Evolutionary conservation across 1,284 basidiomycete species (phyloP).

Genomic region (Puccinia brachypodii): DNA sequence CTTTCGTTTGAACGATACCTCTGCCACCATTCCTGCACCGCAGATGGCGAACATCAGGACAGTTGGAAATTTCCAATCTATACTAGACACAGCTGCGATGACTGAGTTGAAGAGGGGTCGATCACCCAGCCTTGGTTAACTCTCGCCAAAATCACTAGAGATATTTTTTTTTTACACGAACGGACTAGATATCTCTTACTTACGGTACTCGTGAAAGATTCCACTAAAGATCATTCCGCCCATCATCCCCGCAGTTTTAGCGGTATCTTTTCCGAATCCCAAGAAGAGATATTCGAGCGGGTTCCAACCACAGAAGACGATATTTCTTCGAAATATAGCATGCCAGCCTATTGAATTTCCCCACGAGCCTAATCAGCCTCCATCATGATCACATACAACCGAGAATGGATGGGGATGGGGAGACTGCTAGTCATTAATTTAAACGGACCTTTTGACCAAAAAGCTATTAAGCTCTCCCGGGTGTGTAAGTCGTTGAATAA

Average conservation of each 20-base stretch:
- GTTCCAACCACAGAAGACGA: conserved; percentile 41
- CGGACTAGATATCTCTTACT: background rate
- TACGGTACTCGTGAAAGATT: conserved; percentile 46
- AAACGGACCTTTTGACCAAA: conserved; percentile 45
- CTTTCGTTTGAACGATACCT: conserved; percentile 24
- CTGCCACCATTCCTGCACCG: conserved; percentile 29
- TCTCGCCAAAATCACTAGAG: background rate
- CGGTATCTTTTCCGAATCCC: conserved; percentile 14
- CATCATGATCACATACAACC: too few species aligned
- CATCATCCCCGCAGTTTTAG: conserved; percentile 13
- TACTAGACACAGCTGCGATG: conserved; percentile 3
- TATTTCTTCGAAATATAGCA: conserved; percentile 41
- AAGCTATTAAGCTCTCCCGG: conserved; percentile 20
- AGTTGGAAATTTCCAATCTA: conserved; percentile 45
- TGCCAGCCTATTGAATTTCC: conserved; percentile 39
- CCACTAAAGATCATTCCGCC: conserved; percentile 48
- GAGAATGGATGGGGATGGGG: background rate
- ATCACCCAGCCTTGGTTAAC: background rate
- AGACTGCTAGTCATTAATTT: background rate
- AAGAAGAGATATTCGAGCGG: conserved; percentile 38
- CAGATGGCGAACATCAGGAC: conserved; percentile 20
- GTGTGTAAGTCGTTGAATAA: conserved; percentile 33
- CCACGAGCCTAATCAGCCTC: background rate
- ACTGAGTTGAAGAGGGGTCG: conserved; percentile 5
- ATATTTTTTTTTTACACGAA: background rate